phyloP scores from a whole-genome alignment of 495 filamentous ascomycete species.

The Xylona heveae region DNA sequence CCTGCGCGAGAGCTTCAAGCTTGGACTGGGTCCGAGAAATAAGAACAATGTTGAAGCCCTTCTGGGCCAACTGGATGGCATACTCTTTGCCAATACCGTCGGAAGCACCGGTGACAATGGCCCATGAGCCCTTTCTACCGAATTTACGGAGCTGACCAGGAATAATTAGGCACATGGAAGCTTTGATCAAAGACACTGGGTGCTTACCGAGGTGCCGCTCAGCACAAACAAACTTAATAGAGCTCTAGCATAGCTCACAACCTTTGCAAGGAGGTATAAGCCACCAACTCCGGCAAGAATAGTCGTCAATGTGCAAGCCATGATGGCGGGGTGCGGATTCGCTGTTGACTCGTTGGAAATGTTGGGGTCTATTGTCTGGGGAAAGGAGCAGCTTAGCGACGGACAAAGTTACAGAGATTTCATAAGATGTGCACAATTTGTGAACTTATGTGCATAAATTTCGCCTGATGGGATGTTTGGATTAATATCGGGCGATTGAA shows the following conservation, averaged over 20 bases:
- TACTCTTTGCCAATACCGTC: slow-evolving; percentile 97
- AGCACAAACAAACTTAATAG: slow-evolving; percentile 4
- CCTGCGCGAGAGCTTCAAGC: slow-evolving; percentile 49
- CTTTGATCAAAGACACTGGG: too few species aligned
- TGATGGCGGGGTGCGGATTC: too few species aligned
- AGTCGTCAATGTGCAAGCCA: too few species aligned
- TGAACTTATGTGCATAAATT: too few species aligned
- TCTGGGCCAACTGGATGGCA: slow-evolving; percentile 67
- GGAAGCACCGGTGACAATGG: slow-evolving; percentile 83
- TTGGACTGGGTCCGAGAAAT: slow-evolving; percentile 88
- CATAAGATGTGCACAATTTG: too few species aligned
- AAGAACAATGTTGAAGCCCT: slow-evolving; percentile 83
- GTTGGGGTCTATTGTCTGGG: too few species aligned
- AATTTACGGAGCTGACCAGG: slow-evolving; percentile 57
- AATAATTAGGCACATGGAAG: too few species aligned
- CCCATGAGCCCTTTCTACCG: slow-evolving; percentile 84
- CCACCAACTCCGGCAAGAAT: slow-evolving; percentile 1
- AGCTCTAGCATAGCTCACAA: slow-evolving; percentile 3
- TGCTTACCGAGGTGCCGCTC: slow-evolving; percentile 5
- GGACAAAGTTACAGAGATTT: too few species aligned
- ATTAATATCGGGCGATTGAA: too few species aligned
- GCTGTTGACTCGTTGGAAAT: too few species aligned
- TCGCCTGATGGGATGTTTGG: too few species aligned
- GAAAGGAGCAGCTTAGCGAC: too few species aligned
- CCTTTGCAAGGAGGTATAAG: slow-evolving; percentile 1